Conservation (phyloP, 2,329 filamentous ascomycete species). For the Cytospora leucostoma region DNA sequence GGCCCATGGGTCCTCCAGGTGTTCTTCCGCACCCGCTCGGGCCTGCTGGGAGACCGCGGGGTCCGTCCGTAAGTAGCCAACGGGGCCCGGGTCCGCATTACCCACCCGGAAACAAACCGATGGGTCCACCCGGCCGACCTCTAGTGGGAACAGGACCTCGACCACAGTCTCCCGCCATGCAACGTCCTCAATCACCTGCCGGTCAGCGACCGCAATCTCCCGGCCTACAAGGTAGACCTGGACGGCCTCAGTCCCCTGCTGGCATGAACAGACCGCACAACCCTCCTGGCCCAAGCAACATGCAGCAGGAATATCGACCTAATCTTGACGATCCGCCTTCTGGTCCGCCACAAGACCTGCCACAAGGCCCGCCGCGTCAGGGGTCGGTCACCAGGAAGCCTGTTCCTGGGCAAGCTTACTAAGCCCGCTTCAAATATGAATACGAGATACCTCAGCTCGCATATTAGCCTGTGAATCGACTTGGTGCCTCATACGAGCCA, state of each 20-base stretch:
- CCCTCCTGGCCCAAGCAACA: slow-evolving; percentile 49
- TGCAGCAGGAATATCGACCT: slow-evolving; percentile 41
- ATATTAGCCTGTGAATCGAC: not conserved
- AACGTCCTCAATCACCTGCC: slow-evolving; percentile 40
- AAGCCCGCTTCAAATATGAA: slow-evolving; percentile 11
- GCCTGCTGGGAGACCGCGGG: slow-evolving; percentile 37
- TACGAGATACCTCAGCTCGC: not conserved
- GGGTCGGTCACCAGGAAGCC: slow-evolving; percentile 56
- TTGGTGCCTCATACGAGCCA: not conserved
- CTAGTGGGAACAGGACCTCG: slow-evolving; percentile 37
- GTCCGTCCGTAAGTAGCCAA: slow-evolving; percentile 35
- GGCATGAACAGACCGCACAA: slow-evolving; percentile 44
- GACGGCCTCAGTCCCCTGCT: slow-evolving; percentile 35
- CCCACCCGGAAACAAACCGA: slow-evolving; percentile 40
- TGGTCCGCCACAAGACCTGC: slow-evolving; percentile 30
- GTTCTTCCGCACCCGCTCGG: slow-evolving; percentile 38
- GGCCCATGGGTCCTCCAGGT: slow-evolving; percentile 44
- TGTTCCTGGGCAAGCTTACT: slow-evolving; percentile 57
- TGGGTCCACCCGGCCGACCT: slow-evolving; percentile 42
- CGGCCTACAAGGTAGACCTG: slow-evolving; percentile 30
- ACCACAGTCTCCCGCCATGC: slow-evolving; percentile 47
- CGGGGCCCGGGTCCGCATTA: slow-evolving; percentile 43
- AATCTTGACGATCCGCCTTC: not conserved
- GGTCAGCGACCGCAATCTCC: slow-evolving; percentile 39
- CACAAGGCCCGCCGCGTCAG: slow-evolving; percentile 36